Conservation (phyloP, 176 grass and related monocot genomes). For the Pharus latifolius region DNA sequence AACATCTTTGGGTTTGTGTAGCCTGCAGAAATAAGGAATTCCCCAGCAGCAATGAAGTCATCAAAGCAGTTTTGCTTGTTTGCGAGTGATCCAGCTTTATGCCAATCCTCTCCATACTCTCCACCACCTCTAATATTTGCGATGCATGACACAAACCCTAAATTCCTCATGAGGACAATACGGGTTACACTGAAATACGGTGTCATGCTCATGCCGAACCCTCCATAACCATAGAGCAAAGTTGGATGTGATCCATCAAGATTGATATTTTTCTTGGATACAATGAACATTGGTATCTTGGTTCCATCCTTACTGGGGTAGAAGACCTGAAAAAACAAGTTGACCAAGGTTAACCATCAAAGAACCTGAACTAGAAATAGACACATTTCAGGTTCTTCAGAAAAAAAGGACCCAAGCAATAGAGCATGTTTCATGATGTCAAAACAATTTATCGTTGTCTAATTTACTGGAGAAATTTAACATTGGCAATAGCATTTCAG, state of each 20-base stretch:
- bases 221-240: constrained; percentile 81
- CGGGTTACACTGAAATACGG: constrained; percentile 60
- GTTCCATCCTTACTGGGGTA: constrained; percentile 59
- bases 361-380: neutral
- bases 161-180: constrained; percentile 53
- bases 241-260: constrained; percentile 66
- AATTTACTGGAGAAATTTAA: neutral
- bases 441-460: no score
- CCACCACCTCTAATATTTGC: constrained; percentile 90
- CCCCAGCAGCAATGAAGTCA: constrained; percentile 62
- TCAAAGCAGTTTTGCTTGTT: constrained; percentile 99
- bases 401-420: no score
- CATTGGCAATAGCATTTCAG: neutral
- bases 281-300: constrained; percentile 82
- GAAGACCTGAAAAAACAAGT: constrained; percentile 36
- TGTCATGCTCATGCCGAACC: constrained; percentile 69
- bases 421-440: no score
- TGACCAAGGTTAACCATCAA: neutral
- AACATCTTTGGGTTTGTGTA: constrained; percentile 51
- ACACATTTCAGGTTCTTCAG: no score
- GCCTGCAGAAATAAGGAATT: constrained; percentile 59
- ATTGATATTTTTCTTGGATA: constrained; percentile 48
- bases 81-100: constrained; percentile 45
- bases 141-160: constrained; percentile 59
- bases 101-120: constrained; percentile 92